These are phyloP conservation scores for Arachnopeziza araneosa DNA, from an alignment of 2,329 filamentous ascomycete species.

Conservation along the genomic window DNA sequence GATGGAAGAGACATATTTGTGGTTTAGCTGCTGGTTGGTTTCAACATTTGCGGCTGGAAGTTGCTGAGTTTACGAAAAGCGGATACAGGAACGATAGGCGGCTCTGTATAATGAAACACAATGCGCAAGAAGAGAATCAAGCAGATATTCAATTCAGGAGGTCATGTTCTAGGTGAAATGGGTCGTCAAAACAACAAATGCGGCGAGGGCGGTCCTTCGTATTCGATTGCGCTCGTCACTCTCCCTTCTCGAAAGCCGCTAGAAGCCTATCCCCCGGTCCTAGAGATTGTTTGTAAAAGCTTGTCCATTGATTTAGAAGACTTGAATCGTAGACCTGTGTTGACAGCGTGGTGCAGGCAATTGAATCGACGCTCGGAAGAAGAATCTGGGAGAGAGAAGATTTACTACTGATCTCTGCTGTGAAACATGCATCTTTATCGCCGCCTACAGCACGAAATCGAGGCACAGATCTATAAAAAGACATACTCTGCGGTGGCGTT, in stretches of 20 bases:
- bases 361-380: too few relatives aligned
- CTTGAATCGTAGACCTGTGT: too few relatives aligned
- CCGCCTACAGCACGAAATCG: background rate
- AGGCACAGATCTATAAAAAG: background rate
- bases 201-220: background rate
- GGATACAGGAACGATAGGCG: background rate
- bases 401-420: background rate
- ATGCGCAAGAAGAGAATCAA: background rate
- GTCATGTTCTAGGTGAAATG: background rate
- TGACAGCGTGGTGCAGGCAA: too few relatives aligned
- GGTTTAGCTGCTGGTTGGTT: background rate
- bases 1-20: background rate
- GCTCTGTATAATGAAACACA: background rate
- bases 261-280: background rate
- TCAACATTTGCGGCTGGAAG: background rate
- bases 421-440: background rate
- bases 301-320: too few relatives aligned
- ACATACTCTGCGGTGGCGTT: background rate
- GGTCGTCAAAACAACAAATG: background rate
- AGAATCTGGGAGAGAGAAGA: background rate
- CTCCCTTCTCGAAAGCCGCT: conserved; percentile 1
- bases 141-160: background rate
- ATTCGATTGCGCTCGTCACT: background rate
- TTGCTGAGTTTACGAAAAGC: too few relatives aligned
- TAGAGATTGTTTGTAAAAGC: background rate